Conservation (phyloP, 2,329 filamentous ascomycete genomes). For the Bertia moriformis region DNA sequence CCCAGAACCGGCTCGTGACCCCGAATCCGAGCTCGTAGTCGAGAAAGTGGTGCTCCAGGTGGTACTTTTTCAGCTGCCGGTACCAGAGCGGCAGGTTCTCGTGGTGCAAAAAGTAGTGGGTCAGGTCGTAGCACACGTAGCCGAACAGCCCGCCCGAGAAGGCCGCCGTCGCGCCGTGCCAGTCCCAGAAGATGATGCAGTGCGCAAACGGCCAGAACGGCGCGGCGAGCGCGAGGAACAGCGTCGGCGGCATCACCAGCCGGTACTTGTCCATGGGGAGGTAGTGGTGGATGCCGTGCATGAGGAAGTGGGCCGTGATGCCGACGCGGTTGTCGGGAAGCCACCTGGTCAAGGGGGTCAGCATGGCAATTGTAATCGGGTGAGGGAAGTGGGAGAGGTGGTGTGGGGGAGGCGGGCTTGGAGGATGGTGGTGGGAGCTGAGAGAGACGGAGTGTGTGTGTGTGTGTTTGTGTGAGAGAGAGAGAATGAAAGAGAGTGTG, state of each 20-base stretch:
- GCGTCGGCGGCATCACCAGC: slow-evolving; percentile 86
- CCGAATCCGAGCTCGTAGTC: slow-evolving; percentile 97
- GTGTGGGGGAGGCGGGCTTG: too few relatives aligned
- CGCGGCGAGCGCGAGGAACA: slow-evolving; percentile 69
- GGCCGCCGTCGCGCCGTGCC: slow-evolving; percentile 64
- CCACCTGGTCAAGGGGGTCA: slow-evolving; percentile 34
- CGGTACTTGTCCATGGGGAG: slow-evolving; percentile 98
- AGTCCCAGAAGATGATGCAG: slow-evolving; percentile 66
- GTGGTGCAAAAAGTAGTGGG: slow-evolving; percentile 97
- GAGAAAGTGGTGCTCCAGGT: slow-evolving; percentile 91
- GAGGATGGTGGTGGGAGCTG: too few relatives aligned
- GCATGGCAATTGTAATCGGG: slow-evolving; percentile 4
- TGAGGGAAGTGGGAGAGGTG: too few relatives aligned
- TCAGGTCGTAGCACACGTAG: slow-evolving; percentile 91
- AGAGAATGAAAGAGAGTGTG: background rate
- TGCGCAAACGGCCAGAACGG: slow-evolving; percentile 93
- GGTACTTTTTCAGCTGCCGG: slow-evolving; percentile 88
- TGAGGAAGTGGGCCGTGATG: slow-evolving; percentile 76
- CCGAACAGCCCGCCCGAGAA: slow-evolving; percentile 88
- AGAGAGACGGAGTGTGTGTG: slow-evolving; percentile 14
- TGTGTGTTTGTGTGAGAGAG: slow-evolving; percentile 1
- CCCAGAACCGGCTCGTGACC: slow-evolving; percentile 94
- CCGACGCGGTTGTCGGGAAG: slow-evolving; percentile 80
- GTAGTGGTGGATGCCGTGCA: slow-evolving; percentile 96
- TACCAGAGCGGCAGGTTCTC: slow-evolving; percentile 81